phyloP scores from a whole-genome alignment of 768 basidiomycete genomes.

The Bullera alba region DNA sequence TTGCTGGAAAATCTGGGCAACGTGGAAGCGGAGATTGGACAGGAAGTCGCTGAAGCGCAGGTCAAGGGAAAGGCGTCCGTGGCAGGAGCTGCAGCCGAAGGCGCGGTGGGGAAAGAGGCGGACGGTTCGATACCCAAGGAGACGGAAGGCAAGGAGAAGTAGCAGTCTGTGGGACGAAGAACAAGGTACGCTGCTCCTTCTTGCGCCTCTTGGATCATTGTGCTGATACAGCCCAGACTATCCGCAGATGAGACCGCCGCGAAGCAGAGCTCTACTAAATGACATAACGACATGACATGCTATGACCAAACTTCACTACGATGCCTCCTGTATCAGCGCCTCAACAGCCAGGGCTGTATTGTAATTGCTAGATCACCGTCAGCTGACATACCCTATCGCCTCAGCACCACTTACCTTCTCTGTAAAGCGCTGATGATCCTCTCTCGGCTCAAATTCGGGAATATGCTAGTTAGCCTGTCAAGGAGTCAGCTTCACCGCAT shows the following conservation, averaged over 20 bases:
- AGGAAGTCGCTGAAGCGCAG: slow-evolving; percentile 57
- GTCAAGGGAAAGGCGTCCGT: slow-evolving; percentile 25
- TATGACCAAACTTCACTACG: no score
- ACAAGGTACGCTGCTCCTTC: no score
- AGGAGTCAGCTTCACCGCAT: background rate
- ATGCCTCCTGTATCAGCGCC: slow-evolving; percentile 53
- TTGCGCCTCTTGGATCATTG: no score
- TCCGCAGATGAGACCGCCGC: no score
- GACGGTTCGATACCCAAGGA: slow-evolving; percentile 2
- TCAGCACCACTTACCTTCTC: slow-evolving; percentile 56
- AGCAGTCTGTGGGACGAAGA: background rate
- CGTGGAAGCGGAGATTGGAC: slow-evolving; percentile 40
- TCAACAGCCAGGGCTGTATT: slow-evolving; percentile 79
- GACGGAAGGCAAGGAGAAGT: background rate
- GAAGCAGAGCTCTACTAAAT: no score
- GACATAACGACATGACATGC: no score
- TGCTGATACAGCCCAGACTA: no score
- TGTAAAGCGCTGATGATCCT: slow-evolving; percentile 70
- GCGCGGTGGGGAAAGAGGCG: slow-evolving; percentile 9
- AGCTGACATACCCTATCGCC: background rate
- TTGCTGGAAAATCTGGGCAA: slow-evolving; percentile 22
- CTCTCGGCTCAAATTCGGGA: slow-evolving; percentile 69
- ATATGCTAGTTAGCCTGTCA: slow-evolving; percentile 63
- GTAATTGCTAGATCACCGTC: slow-evolving; percentile 50
- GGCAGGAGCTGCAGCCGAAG: background rate